These are phyloP conservation scores for Trichophyton simii DNA, from an alignment of 2,329 filamentous ascomycete species.

Conservation along the genomic window DNA sequence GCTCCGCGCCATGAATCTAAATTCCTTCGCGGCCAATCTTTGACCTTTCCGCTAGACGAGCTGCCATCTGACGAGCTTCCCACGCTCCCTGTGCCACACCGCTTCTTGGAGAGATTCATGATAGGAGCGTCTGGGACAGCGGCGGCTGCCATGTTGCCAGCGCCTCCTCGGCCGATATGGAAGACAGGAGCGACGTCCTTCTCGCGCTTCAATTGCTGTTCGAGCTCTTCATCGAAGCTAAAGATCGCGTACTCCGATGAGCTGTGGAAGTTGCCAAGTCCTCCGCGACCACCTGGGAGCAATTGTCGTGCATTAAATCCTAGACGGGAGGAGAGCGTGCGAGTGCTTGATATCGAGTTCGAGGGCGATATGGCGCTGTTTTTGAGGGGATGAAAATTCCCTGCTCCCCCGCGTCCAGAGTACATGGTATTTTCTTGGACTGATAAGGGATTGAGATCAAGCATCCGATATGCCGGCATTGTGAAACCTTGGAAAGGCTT, in stretches of 20 bases:
- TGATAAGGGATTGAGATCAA: slow-evolving; percentile 29
- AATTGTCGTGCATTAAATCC: slow-evolving; percentile 39
- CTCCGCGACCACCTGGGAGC: slow-evolving; percentile 41
- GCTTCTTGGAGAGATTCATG: not conserved
- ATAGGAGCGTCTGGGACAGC: slow-evolving; percentile 17
- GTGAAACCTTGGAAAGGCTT: not conserved
- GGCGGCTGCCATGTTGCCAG: slow-evolving; percentile 40
- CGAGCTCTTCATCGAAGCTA: slow-evolving; percentile 55
- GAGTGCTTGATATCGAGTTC: slow-evolving; percentile 35
- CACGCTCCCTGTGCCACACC: slow-evolving; percentile 18
- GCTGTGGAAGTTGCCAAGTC: slow-evolving; percentile 44
- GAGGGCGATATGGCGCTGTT: not conserved
- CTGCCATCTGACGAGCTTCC: slow-evolving; percentile 6
- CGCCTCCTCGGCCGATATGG: slow-evolving; percentile 51
- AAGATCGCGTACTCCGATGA: slow-evolving; percentile 47
- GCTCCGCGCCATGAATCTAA: slow-evolving; percentile 4
- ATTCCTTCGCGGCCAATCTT: slow-evolving; percentile 2
- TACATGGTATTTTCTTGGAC: slow-evolving; percentile 46
- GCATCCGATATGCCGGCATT: not conserved
- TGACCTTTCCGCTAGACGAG: slow-evolving; percentile 4
- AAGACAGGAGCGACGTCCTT: slow-evolving; percentile 47
- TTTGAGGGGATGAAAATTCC: slow-evolving; percentile 45
- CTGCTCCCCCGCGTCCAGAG: slow-evolving; percentile 38
- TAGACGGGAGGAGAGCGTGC: slow-evolving; percentile 28
- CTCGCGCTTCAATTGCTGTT: slow-evolving; percentile 42